Conservation (phyloP, 441 rosid species). For the Gossypium trilobum region DNA sequence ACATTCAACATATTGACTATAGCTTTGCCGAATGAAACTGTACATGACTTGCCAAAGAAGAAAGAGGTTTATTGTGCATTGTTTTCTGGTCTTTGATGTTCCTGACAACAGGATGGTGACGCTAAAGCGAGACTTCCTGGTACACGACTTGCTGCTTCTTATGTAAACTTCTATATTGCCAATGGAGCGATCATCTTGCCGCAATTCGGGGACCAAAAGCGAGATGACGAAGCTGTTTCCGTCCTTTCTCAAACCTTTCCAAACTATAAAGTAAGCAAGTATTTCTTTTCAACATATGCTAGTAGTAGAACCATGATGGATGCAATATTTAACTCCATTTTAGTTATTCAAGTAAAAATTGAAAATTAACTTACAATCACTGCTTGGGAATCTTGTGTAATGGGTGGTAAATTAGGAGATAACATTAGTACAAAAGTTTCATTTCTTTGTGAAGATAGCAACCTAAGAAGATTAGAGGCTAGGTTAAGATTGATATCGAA, state of each 20-base stretch:
- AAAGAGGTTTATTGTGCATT: background rate
- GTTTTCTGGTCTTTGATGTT: constrained; percentile 6
- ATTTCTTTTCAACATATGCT: background rate
- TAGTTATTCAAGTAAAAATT: background rate
- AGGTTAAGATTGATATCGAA: background rate
- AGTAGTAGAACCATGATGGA: background rate
- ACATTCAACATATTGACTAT: background rate
- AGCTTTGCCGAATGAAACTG: background rate
- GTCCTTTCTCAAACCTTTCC: constrained; percentile 69
- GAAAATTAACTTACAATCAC: background rate
- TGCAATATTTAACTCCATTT: background rate
- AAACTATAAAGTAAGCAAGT: constrained; percentile 41
- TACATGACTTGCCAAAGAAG: background rate
- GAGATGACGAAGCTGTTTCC: constrained; percentile 69
- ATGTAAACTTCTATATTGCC: constrained; percentile 73
- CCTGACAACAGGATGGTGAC: constrained; percentile 45
- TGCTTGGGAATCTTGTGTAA: background rate
- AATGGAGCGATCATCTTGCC: constrained; percentile 73
- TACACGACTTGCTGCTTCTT: constrained; percentile 85
- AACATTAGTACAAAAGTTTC: background rate
- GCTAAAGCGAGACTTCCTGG: constrained; percentile 59
- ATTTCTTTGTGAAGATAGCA: background rate
- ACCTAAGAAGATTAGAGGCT: background rate
- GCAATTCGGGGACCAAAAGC: constrained; percentile 67
- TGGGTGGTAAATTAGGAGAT: background rate